These are phyloP conservation scores for Trichocladium antarcticum DNA, from an alignment of 495 filamentous ascomycete genomes.

Conservation along the genomic window DNA sequence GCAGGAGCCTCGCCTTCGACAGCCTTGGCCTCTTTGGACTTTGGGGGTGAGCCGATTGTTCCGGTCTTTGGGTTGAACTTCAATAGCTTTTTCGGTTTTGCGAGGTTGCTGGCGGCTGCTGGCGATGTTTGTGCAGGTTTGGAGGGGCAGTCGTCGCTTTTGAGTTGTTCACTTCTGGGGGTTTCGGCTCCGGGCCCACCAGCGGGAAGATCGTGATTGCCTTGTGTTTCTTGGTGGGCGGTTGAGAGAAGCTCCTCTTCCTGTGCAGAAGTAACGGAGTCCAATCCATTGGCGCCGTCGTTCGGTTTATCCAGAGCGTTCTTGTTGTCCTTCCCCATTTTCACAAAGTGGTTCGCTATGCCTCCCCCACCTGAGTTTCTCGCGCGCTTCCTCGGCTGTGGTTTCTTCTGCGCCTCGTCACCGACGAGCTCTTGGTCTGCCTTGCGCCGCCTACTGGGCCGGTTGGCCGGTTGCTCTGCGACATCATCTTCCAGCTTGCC, in stretches of 20 bases:
- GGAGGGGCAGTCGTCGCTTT: background rate
- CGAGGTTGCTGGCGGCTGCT: background rate
- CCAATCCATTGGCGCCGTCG: background rate
- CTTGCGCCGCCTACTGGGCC: constrained; percentile 42
- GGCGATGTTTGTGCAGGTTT: background rate
- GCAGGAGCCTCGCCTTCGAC: background rate
- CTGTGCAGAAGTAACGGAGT: background rate
- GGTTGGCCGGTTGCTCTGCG: constrained; percentile 24
- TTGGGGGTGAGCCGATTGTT: constrained; percentile 46
- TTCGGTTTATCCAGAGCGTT: background rate
- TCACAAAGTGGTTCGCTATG: constrained; percentile 14
- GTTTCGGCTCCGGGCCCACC: background rate
- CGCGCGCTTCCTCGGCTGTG: constrained; percentile 10
- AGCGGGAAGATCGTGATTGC: background rate
- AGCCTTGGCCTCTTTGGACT: constrained; percentile 14
- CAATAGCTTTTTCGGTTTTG: constrained; percentile 37
- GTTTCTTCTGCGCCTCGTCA: constrained; percentile 8
- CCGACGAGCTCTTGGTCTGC: constrained; percentile 20
- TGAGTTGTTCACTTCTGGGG: background rate
- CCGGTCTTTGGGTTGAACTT: constrained; percentile 41
- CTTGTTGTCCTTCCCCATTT: constrained; percentile 3
- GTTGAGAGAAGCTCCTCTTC: background rate
- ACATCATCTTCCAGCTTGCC: constrained; percentile 3
- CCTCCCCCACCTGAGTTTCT: constrained; percentile 6
- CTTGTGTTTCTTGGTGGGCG: background rate